Conservation (phyloP, 352 stramenopile species). For the Plasmopara viticola region DNA sequence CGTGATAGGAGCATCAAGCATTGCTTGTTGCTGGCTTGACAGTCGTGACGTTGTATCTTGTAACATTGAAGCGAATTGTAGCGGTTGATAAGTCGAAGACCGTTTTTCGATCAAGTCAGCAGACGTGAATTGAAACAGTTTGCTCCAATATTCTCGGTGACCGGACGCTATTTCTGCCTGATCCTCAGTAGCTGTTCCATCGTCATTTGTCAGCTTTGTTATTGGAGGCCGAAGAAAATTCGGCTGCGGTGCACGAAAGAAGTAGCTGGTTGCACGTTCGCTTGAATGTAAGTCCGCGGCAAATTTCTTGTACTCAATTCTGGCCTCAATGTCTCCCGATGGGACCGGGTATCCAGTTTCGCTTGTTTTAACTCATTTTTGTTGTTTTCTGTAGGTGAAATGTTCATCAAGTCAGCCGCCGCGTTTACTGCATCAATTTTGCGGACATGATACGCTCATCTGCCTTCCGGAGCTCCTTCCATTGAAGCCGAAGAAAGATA, state of each 20-base stretch:
- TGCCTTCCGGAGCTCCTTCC: not conserved
- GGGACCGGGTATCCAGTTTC: not conserved
- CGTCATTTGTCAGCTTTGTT: not conserved
- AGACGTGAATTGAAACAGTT: conserved; percentile 9
- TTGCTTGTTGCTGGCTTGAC: not conserved
- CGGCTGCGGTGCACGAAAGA: conserved; percentile 9
- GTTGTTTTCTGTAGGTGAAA: not conserved
- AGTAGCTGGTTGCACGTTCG: conserved; percentile 8
- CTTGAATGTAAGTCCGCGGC: conserved; percentile 8
- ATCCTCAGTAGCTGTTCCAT: conserved; percentile 7
- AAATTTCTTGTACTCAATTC: conserved; percentile 13
- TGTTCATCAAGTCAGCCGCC: conserved; percentile 1
- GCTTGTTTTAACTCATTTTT: not conserved
- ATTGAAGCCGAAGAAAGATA: conserved; percentile 7
- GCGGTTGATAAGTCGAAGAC: not conserved
- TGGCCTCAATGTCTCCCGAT: conserved; percentile 2
- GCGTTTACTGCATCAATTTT: conserved; percentile 1
- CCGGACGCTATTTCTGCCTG: not conserved
- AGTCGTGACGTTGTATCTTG: not conserved
- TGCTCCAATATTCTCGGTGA: conserved; percentile 1
- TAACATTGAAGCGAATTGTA: not conserved
- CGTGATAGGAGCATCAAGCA: conserved; percentile 5
- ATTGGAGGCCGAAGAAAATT: conserved; percentile 5
- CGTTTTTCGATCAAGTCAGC: not conserved
- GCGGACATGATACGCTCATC: not conserved